phyloP scores from a whole-genome alignment of 2,329 filamentous ascomycete genomes.

The Endothia cerciana region DNA sequence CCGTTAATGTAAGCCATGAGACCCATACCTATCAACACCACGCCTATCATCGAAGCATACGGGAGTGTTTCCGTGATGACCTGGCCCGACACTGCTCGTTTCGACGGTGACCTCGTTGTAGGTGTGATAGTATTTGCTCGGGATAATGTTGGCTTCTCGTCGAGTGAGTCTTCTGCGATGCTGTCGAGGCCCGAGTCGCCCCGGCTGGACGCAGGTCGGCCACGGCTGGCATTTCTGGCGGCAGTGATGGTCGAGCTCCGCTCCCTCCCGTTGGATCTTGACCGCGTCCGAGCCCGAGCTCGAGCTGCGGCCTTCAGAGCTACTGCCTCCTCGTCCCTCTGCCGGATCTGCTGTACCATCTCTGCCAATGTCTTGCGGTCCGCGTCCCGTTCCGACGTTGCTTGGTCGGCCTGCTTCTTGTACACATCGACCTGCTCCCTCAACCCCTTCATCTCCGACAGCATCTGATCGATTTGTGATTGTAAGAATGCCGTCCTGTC shows the following conservation, averaged over 20 bases:
- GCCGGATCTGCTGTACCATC: conserved; percentile 83
- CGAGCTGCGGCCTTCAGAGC: conserved; percentile 34
- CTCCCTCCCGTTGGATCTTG: conserved; percentile 41
- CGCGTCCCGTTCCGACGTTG: conserved; percentile 75
- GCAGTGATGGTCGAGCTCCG: conserved; percentile 30
- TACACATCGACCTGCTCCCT: conserved; percentile 79
- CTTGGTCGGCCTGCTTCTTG: conserved; percentile 75
- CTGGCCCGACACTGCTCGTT: conserved; percentile 46
- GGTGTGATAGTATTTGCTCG: conserved; percentile 55
- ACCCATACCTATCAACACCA: conserved; percentile 79
- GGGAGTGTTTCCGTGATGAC: conserved; percentile 64
- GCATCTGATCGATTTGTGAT: conserved; percentile 74
- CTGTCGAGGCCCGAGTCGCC: conserved; percentile 33
- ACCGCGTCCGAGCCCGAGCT: conserved; percentile 45
- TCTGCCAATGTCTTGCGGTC: conserved; percentile 78
- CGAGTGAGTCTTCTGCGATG: conserved; percentile 34
- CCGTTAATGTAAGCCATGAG: conserved; percentile 87
- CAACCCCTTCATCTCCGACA: conserved; percentile 79
- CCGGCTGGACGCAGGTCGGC: conserved; percentile 28
- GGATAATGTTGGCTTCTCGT: conserved; percentile 49
- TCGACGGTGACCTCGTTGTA: conserved; percentile 43
- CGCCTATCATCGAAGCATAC: conserved; percentile 81
- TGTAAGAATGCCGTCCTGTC: conserved; percentile 51
- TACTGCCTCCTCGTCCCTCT: conserved; percentile 61
- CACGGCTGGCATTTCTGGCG: conserved; percentile 28